These are phyloP conservation scores for Penicillium sp. DNA, from an alignment of 2,329 filamentous ascomycete genomes.

Conservation along the genomic window DNA sequence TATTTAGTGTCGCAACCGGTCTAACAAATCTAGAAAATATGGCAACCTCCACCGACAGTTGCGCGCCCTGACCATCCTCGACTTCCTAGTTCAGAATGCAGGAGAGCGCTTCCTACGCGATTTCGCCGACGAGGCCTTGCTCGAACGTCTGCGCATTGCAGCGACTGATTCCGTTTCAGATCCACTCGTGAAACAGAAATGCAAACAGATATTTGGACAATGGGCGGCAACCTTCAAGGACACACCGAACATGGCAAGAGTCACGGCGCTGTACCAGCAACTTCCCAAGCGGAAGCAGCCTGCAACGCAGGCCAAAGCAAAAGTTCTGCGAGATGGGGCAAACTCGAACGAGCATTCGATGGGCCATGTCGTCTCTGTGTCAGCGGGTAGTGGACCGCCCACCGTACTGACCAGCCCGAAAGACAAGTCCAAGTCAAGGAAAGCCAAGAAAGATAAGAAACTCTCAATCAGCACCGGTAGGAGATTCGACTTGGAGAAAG, in stretches of 20 bases:
- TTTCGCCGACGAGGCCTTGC: conserved; percentile 84
- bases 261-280: conserved; percentile 73
- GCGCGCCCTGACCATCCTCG: conserved; percentile 79
- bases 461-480: conserved; percentile 43
- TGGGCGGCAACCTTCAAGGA: conserved; percentile 82
- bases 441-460: conserved; percentile 56
- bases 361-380: conserved; percentile 41
- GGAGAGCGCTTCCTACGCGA: conserved; percentile 79
- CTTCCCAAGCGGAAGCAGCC: conserved; percentile 66
- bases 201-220: conserved; percentile 76
- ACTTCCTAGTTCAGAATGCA: conserved; percentile 92
- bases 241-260: conserved; percentile 72
- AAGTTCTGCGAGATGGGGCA: conserved; percentile 76
- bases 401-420: conserved; percentile 37
- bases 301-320: conserved; percentile 72
- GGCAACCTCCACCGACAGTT: conserved; percentile 91
- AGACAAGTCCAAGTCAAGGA: conserved; percentile 43
- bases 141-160: conserved; percentile 85
- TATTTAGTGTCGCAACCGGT: conserved; percentile 9
- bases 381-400: conserved; percentile 37
- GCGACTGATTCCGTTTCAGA: conserved; percentile 83
- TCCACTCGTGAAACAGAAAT: conserved; percentile 80
- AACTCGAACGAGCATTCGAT: conserved; percentile 38
- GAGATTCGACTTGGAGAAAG: conserved; percentile 77
- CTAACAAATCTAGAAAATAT: conserved; percentile 64